A percentile compares a stretch with the other conserved stretches of the same genome.
Evolutionary conservation across 2,329 filamentous ascomycete species (phyloP).

Genomic region (Graphiopsis chlorocephala): DNA sequence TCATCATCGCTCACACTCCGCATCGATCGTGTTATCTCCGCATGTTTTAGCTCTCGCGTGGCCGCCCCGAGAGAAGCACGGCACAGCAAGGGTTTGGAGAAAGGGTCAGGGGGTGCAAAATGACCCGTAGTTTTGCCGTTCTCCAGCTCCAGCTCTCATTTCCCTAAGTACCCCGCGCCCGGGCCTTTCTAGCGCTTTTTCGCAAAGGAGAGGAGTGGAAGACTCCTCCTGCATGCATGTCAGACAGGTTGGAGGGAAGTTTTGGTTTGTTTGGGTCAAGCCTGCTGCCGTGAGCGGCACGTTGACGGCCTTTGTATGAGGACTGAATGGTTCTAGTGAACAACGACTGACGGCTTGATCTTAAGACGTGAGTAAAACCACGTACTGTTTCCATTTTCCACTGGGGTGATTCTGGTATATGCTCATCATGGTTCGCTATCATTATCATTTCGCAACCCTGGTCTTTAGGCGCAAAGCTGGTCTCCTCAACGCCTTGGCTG

Average conservation of each 20-base stretch:
- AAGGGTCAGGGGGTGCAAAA: background rate
- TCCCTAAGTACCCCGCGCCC: conserved; percentile 3
- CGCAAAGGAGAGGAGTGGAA: background rate
- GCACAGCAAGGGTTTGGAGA: background rate
- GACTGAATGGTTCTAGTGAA: background rate
- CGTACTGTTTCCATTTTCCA: background rate
- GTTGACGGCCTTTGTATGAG: background rate
- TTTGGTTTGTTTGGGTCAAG: background rate
- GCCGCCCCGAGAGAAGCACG: background rate
- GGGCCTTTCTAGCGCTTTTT: background rate
- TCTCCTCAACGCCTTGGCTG: background rate
- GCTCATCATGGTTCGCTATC: background rate
- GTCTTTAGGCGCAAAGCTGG: background rate
- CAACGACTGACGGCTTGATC: background rate
- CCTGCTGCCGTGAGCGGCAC: background rate
- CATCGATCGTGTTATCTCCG: background rate
- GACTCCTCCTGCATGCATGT: background rate
- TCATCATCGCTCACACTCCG: background rate
- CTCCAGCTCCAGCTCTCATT: background rate
- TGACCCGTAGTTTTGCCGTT: background rate
- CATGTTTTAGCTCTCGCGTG: background rate
- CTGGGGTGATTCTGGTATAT: background rate
- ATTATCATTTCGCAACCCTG: background rate
- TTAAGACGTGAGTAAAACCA: background rate
- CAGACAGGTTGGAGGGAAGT: background rate